Percentiles rank a stretch among this genome's conserved stretches.
These are phyloP conservation scores for Pseudogymnoascus sp. DNA, from an alignment of 2,329 filamentous ascomycete genomes.

Conservation along the genomic window DNA sequence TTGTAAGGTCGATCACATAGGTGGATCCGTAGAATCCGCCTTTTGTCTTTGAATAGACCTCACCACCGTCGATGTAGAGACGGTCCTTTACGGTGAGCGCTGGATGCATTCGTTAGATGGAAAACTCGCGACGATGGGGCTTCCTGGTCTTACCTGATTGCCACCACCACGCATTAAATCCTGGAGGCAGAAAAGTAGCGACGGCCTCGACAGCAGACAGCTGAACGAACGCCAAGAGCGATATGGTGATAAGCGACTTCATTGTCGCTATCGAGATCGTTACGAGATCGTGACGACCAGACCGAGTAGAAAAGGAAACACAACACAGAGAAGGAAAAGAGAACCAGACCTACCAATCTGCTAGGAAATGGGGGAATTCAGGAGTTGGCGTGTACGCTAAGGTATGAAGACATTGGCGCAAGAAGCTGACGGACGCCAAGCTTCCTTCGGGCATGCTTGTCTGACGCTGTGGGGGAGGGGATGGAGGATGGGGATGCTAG, in stretches of 20 bases:
- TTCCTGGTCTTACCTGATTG: neutral
- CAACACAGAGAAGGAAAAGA: neutral
- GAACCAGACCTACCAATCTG: neutral
- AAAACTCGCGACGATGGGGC: neutral
- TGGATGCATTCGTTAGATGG: neutral
- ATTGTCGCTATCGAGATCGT: conserved; percentile 1
- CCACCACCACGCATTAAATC: conserved; percentile 2
- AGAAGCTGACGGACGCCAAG: neutral
- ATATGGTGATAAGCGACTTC: neutral
- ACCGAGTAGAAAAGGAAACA: neutral
- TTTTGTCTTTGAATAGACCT: neutral
- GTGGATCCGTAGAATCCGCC: neutral
- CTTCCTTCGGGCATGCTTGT: neutral
- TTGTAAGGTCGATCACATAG: conserved; percentile 14
- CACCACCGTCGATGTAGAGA: neutral
- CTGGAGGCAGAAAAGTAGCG: neutral
- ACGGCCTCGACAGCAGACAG: neutral
- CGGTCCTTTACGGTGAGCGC: neutral
- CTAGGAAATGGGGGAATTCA: neutral
- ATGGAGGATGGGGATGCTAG: neutral
- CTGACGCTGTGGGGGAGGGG: neutral
- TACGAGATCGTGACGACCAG: neutral
- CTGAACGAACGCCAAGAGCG: neutral
- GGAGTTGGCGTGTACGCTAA: neutral
- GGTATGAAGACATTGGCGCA: neutral